phyloP scores from a whole-genome alignment of 1,284 basidiomycete species.

The Irpex sp. region DNA sequence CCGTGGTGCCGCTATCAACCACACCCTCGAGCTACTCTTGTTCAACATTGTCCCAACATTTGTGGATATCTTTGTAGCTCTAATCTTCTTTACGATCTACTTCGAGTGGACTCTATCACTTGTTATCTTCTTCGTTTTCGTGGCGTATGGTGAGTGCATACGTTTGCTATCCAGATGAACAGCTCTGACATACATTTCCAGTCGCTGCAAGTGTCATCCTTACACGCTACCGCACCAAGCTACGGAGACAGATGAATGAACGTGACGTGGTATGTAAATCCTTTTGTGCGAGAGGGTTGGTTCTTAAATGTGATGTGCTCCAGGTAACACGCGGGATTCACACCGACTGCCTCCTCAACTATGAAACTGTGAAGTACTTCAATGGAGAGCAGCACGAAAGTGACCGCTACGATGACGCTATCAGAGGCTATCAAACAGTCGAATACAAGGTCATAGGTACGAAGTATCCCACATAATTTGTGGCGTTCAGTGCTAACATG shows the following conservation, averaged over 20 bases:
- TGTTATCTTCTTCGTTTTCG: constrained; percentile 75
- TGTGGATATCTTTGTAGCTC: constrained; percentile 70
- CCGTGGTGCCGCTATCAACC: constrained; percentile 55
- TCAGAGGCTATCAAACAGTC: constrained; percentile 72
- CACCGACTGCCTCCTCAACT: constrained; percentile 77
- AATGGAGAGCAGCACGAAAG: constrained; percentile 80
- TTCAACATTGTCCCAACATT: constrained; percentile 83
- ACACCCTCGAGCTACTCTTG: constrained; percentile 47
- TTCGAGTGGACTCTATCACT: constrained; percentile 70
- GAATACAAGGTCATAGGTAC: constrained; percentile 74
- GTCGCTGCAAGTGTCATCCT: constrained; percentile 64
- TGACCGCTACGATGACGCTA: constrained; percentile 67
- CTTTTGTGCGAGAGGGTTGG: not conserved
- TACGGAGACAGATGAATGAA: constrained; percentile 76
- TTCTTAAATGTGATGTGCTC: not conserved
- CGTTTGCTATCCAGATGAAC: not conserved
- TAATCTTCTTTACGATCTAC: constrained; percentile 58
- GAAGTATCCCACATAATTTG: constrained; percentile 19
- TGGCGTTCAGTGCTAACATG: constrained; percentile 1
- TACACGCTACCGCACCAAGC: constrained; percentile 68
- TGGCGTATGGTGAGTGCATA: constrained; percentile 56
- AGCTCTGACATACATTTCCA: constrained; percentile 24
- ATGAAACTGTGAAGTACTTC: constrained; percentile 86
- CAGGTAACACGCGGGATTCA: constrained; percentile 74
- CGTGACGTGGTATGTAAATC: constrained; percentile 53